Evolutionary conservation across 2,329 filamentous ascomycete species (phyloP).

Genomic region (Fusarium xylarioides): DNA sequence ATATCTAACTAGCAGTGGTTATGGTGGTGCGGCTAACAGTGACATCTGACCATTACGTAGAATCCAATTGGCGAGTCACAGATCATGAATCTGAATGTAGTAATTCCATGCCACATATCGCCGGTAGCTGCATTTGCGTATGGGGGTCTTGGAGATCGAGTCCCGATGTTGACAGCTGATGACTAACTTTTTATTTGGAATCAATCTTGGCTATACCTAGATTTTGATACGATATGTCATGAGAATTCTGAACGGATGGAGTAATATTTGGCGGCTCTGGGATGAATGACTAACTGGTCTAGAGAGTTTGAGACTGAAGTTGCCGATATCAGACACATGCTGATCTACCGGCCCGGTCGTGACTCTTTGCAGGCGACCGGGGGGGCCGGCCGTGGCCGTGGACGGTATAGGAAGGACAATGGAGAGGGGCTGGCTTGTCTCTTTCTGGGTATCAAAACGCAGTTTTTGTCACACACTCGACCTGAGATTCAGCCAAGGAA

Average conservation of each 20-base stretch:
- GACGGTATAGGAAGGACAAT: conserved; percentile 14
- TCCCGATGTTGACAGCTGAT: background rate
- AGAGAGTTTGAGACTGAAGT: background rate
- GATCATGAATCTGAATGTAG: conserved; percentile 1
- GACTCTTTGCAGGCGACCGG: conserved; percentile 11
- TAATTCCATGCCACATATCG: background rate
- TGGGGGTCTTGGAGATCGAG: background rate
- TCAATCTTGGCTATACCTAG: background rate
- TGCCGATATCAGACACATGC: background rate
- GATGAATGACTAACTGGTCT: background rate
- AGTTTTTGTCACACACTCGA: background rate
- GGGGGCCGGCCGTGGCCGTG: background rate
- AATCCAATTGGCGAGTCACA: conserved; percentile 32
- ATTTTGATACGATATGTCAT: background rate
- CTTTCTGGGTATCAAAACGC: background rate
- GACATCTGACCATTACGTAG: conserved; percentile 35
- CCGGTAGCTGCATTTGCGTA: background rate
- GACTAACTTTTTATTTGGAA: background rate
- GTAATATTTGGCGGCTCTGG: background rate
- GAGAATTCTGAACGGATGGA: background rate
- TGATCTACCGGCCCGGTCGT: conserved; percentile 18
- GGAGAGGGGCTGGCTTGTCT: conserved; percentile 1
- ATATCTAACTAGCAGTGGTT: background rate
- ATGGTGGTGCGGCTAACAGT: conserved; percentile 24
- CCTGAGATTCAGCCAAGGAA: background rate